phyloP scores from a whole-genome alignment of 2,329 filamentous ascomycete species.

The Malbranchea zuffiana region DNA sequence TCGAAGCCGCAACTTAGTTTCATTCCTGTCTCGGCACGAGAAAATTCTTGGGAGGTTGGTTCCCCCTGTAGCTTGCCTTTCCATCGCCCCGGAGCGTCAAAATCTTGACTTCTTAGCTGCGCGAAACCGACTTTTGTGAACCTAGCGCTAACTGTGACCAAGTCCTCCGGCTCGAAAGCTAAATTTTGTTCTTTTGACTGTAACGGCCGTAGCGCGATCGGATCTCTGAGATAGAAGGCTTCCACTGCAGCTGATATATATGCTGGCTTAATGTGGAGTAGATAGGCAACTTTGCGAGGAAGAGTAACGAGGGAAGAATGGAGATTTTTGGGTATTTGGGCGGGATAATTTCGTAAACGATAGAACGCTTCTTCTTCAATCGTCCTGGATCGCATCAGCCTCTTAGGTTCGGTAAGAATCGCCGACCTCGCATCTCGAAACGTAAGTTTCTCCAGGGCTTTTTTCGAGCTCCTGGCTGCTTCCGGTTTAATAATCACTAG shows the following conservation, averaged over 20 bases:
- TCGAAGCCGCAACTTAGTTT: constrained; percentile 86
- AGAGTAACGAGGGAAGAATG: constrained; percentile 65
- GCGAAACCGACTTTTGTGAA: constrained; percentile 89
- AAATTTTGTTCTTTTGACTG: constrained; percentile 46
- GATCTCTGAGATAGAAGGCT: constrained; percentile 83
- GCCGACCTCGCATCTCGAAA: constrained; percentile 54
- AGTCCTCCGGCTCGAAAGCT: constrained; percentile 62
- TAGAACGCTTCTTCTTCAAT: constrained; percentile 88
- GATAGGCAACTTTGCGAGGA: constrained; percentile 68
- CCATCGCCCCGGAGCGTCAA: constrained; percentile 53
- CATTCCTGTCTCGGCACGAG: constrained; percentile 61
- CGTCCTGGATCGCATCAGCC: constrained; percentile 58
- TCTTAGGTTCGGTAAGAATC: constrained; percentile 46
- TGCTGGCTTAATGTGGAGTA: constrained; percentile 63
- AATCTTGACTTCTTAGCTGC: constrained; percentile 77
- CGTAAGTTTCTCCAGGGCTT: constrained; percentile 41
- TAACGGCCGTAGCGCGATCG: constrained; percentile 60
- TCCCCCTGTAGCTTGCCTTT: constrained; percentile 32
- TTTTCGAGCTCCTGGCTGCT: constrained; percentile 30
- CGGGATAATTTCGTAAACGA: constrained; percentile 71
- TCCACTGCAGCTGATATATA: constrained; percentile 77
- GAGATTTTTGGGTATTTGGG: constrained; percentile 60
- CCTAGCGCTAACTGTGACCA: constrained; percentile 64
- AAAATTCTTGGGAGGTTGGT: constrained; percentile 36
- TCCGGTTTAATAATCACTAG: constrained; percentile 58